Percentiles rank a stretch among this genome's conserved stretches.
These are phyloP conservation scores for Gardenia jasminoides DNA, from an alignment of 257 asterid genomes.

Conservation along the genomic window DNA sequence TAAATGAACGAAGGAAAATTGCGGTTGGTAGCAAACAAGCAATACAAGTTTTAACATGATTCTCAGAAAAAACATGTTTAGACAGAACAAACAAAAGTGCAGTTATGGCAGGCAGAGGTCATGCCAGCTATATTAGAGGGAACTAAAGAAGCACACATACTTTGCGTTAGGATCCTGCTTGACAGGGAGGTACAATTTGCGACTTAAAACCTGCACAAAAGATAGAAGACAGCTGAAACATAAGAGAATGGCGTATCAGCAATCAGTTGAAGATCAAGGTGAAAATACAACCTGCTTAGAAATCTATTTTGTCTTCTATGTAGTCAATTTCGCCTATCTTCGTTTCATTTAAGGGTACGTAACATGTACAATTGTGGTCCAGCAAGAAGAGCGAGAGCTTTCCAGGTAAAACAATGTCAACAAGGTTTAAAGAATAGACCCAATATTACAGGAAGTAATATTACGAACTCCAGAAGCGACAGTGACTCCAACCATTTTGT, in stretches of 20 bases:
- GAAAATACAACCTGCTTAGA: neutral
- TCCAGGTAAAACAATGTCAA: neutral
- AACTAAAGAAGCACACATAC: slow-evolving; percentile 35
- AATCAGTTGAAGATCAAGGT: neutral
- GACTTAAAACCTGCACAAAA: slow-evolving; percentile 78
- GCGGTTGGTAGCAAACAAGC: neutral
- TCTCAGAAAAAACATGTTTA: neutral
- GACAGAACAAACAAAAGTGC: neutral
- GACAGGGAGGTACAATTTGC: slow-evolving; percentile 84
- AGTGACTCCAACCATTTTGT: neutral
- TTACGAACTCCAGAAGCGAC: neutral
- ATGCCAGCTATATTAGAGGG: neutral
- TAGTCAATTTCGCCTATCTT: neutral
- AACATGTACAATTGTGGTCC: neutral
- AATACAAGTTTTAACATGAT: neutral
- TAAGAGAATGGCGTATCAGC: neutral
- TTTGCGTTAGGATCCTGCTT: slow-evolving; percentile 65
- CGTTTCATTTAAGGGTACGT: neutral
- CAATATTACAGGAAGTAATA: neutral
- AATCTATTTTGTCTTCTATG: neutral
- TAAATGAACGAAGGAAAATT: neutral
- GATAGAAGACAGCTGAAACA: neutral
- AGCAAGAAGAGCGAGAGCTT: neutral
- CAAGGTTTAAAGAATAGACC: neutral
- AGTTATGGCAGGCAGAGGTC: neutral